Evolutionary conservation across 257 asterid species (phyloP), one percentile per base, ranked within the genome.

Genomic region (Penstemon davidsonii): DNA sequence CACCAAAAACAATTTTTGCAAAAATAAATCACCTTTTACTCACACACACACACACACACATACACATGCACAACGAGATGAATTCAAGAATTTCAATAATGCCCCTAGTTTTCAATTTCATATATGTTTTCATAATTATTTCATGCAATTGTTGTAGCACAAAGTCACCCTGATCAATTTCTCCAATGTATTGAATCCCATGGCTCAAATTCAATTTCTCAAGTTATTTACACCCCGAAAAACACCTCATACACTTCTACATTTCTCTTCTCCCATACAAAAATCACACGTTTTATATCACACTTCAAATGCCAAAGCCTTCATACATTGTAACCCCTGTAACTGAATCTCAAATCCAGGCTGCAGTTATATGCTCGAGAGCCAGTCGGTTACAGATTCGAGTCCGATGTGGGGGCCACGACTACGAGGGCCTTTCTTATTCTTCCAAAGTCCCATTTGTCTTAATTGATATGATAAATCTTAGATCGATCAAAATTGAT

Each of bases 381-480:
- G 58, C 69, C 15, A 61, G 43, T 13, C 60, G 12, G 47, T 33
- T 82, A 3, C 78, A 72, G 10, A 41, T 77, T 7, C 73, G 81
- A 0, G 69, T 59, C 15, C 75, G 84, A 6, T 52, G 81, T n/a
- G 88, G 84, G n/a, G 88, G 86, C 47, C 88, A 83, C 7, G 88
- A 83, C 60, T 80, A 83, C 5, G 88, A 80, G 58, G 88, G 86
- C 9, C 82, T 84, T 19, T 80, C 88, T 4, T 80, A 73, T 36
- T n/a, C 69, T 0, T 66, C 88, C 3, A n/a, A 55, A 39, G 47
- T 13, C 70, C 82, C 81, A 3, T 81, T 73, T 51, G 50, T 75
- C 60, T 55, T 78, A 41, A 15, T 84, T 8, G 86, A 84, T 60
- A 4, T 84, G 79, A 68, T 68, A 13, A 76, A 78, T 44, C 75